Conservation (phyloP, 140 eudicot genomes). For the Stevia rebaudiana region DNA sequence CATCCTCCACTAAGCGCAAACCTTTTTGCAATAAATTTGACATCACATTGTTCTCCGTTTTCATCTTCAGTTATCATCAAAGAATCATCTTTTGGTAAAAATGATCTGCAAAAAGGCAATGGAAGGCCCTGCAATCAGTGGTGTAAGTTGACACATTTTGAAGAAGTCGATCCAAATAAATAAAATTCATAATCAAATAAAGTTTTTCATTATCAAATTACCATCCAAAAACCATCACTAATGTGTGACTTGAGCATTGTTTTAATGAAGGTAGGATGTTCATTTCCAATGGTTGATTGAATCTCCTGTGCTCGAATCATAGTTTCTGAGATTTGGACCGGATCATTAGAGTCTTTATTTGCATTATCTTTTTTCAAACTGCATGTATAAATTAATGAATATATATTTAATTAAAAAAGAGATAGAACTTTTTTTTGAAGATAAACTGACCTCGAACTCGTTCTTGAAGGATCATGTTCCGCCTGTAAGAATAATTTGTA, state of each 20-base stretch:
- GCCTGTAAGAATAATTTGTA: conserved; percentile 10
- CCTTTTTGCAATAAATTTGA: conserved; percentile 52
- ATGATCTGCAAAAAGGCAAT: conserved; percentile 50
- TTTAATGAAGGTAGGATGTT: conserved; percentile 48
- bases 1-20: conserved; percentile 80
- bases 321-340: conserved; percentile 34
- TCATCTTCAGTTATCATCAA: conserved; percentile 46
- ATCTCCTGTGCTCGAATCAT: conserved; percentile 58
- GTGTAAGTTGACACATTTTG: neutral
- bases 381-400: conserved; percentile 1
- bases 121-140: conserved; percentile 55
- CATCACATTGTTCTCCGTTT: conserved; percentile 40
- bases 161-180: neutral
- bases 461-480: neutral
- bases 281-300: conserved; percentile 38
- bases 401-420: neutral
- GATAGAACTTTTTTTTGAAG: neutral
- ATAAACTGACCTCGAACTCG: conserved; percentile 6
- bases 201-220: conserved; percentile 27
- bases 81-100: conserved; percentile 46
- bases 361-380: conserved; percentile 23
- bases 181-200: too few species aligned
- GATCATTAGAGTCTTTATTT: conserved; percentile 19
- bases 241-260: conserved; percentile 51
- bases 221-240: conserved; percentile 74